phyloP scores from a whole-genome alignment of 2,329 filamentous ascomycete species.

The Metarhizium rileyi region DNA sequence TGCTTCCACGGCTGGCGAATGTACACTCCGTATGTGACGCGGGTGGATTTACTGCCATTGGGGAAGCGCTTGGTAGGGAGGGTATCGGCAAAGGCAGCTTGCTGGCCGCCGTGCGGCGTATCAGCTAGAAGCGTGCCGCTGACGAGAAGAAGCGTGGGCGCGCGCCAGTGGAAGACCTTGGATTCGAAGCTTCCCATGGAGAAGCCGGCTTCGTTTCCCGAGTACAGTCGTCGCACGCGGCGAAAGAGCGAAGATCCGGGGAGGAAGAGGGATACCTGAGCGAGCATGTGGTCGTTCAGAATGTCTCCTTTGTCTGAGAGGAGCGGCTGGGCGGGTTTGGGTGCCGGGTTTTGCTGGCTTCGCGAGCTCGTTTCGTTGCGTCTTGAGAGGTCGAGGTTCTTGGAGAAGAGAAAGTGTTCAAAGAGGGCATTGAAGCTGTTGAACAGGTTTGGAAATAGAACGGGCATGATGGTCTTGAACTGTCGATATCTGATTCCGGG shows the following conservation, averaged over 20 bases:
- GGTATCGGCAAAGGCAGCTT: slow-evolving; percentile 48
- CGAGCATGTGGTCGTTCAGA: slow-evolving; percentile 52
- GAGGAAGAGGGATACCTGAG: slow-evolving; percentile 66
- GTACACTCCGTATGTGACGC: slow-evolving; percentile 58
- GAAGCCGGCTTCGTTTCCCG: slow-evolving; percentile 61
- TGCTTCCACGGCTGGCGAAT: slow-evolving; percentile 59
- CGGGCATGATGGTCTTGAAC: slow-evolving; percentile 50
- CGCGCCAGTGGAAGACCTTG: slow-evolving; percentile 68
- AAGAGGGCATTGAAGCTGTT: slow-evolving; percentile 58
- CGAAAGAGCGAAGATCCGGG: slow-evolving; percentile 55
- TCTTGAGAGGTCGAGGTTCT: slow-evolving; percentile 57
- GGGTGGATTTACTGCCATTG: slow-evolving; percentile 37
- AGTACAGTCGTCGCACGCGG: slow-evolving; percentile 57
- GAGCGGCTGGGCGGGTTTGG: slow-evolving; percentile 35
- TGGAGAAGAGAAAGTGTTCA: slow-evolving; percentile 67
- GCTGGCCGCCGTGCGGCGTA: slow-evolving; percentile 37
- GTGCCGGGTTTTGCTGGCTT: neutral
- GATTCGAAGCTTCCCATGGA: slow-evolving; percentile 69
- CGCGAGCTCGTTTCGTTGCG: slow-evolving; percentile 21
- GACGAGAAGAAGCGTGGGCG: slow-evolving; percentile 63
- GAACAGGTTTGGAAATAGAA: slow-evolving; percentile 57
- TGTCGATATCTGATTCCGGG: slow-evolving; percentile 53
- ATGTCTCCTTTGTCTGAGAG: slow-evolving; percentile 48
- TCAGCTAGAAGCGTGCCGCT: slow-evolving; percentile 51
- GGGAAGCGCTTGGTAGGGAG: slow-evolving; percentile 54